Percentiles rank a stretch among this genome's conserved stretches.
phyloP scores from a whole-genome alignment of 163 green algal species.

The Prototheca cutis region DNA sequence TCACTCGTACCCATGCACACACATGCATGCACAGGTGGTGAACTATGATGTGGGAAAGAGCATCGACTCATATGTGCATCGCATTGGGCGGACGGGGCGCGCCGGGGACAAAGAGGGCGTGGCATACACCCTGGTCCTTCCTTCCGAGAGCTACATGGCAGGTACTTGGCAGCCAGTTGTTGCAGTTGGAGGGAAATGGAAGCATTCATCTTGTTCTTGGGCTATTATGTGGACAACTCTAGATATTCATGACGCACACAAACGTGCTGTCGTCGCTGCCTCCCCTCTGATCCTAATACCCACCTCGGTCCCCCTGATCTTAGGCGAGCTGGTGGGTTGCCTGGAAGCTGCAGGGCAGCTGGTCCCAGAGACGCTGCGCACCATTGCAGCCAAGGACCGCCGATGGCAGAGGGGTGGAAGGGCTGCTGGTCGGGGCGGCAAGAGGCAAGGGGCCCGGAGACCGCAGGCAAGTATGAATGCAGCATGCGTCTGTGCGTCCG shows the following conservation, averaged over 20 bases:
- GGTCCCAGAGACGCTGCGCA: slow-evolving; percentile 44
- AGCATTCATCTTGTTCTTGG: too few relatives aligned
- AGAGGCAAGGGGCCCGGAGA: slow-evolving; percentile 7
- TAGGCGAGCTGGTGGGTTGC: slow-evolving; percentile 55
- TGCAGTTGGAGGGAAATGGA: too few relatives aligned
- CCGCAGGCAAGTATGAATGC: too few relatives aligned
- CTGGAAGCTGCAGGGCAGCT: slow-evolving; percentile 61
- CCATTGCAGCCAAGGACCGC: neutral
- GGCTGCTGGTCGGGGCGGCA: slow-evolving; percentile 20
- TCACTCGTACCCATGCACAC: too few relatives aligned
- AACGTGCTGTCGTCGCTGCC: too few relatives aligned
- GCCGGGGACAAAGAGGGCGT: slow-evolving; percentile 84
- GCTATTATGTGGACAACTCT: too few relatives aligned
- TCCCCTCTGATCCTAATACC: too few relatives aligned
- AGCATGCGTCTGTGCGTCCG: too few relatives aligned
- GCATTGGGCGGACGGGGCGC: slow-evolving; percentile 87
- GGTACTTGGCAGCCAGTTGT: too few relatives aligned
- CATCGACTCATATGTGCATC: slow-evolving; percentile 95
- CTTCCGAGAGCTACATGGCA: slow-evolving; percentile 10
- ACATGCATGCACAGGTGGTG: slow-evolving; percentile 57
- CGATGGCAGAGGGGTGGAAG: slow-evolving; percentile 6
- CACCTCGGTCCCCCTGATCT: too few relatives aligned
- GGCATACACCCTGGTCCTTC: slow-evolving; percentile 70
- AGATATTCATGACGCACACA: too few relatives aligned
- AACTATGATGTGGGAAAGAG: slow-evolving; percentile 93